A percentile compares a stretch with the other conserved stretches of the same genome.
Conservation (phyloP, 1,139 yeast species). For the Magnusiomyces sp. region DNA sequence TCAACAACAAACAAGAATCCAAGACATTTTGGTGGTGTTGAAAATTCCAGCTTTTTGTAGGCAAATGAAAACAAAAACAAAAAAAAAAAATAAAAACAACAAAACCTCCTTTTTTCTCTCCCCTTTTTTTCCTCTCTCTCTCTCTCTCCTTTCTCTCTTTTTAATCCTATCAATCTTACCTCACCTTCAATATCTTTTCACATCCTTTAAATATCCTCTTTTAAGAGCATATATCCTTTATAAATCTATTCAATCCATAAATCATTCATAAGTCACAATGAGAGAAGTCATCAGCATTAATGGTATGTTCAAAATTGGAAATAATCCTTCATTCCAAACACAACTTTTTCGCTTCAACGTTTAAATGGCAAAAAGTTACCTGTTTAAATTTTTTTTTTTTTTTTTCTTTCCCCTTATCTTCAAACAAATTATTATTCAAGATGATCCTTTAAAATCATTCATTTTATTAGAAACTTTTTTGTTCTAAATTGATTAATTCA, state of each 20-base stretch:
- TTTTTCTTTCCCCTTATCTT: no score
- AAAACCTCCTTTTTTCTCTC: conserved; percentile 8
- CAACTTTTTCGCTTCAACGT: no score
- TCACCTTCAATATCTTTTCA: neutral
- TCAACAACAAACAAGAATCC: no score
- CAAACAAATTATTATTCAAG: neutral
- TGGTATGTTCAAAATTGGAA: no score
- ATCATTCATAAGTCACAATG: conserved; percentile 39
- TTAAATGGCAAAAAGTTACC: no score
- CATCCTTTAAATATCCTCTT: neutral
- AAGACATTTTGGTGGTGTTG: no score
- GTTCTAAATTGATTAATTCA: neutral
- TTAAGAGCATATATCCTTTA: neutral
- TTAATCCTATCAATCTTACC: neutral
- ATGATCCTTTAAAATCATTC: neutral
- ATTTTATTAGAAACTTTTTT: neutral
- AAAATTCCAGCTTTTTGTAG: no score
- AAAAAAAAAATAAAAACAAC: conserved; percentile 23
- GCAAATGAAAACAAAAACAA: no score
- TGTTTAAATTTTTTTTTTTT: no score
- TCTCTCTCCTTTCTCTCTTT: conserved; percentile 8
- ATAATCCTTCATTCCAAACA: no score
- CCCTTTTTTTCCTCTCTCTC: neutral
- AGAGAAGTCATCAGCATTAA: conserved; percentile 92
- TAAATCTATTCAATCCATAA: neutral